These are phyloP conservation scores for Eucalyptus curtisii DNA, from an alignment of 345 rosid species.

Conservation along the genomic window DNA sequence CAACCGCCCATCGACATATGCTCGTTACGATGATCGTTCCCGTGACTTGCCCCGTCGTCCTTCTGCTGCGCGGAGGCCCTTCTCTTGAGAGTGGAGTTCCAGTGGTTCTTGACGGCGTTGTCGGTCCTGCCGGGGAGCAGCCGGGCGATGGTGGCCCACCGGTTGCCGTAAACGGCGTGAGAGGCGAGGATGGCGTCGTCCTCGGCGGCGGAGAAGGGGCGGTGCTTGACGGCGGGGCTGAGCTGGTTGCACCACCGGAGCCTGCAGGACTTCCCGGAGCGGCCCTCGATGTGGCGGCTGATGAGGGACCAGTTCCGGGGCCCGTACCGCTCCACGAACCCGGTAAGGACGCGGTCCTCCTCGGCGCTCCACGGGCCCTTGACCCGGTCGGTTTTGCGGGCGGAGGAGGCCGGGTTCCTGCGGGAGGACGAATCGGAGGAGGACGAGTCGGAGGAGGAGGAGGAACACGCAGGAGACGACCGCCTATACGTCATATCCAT, in stretches of 20 bases:
- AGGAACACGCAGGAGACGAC: neutral
- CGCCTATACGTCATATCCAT: neutral
- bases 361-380: constrained; percentile 57
- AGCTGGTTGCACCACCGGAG: constrained; percentile 72
- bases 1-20: neutral
- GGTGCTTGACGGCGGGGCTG: constrained; percentile 47
- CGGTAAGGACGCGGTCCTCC: constrained; percentile 35
- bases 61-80: constrained; percentile 1
- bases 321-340: constrained; percentile 39
- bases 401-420: neutral
- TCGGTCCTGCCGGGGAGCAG: constrained; percentile 53
- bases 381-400: constrained; percentile 7
- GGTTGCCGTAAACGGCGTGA: constrained; percentile 41
- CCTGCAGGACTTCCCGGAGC: constrained; percentile 57
- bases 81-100: constrained; percentile 43
- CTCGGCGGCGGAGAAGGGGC: constrained; percentile 44
- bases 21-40: neutral
- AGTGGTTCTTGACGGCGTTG: constrained; percentile 54
- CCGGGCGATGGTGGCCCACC: constrained; percentile 59
- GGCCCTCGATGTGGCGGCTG: constrained; percentile 36
- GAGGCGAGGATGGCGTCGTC: constrained; percentile 40
- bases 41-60: neutral
- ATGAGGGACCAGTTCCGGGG: constrained; percentile 59
- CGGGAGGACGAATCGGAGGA: neutral
- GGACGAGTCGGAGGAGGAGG: neutral